Conservation (phyloP, 345 rosid species). For the Heritiera littoralis region DNA sequence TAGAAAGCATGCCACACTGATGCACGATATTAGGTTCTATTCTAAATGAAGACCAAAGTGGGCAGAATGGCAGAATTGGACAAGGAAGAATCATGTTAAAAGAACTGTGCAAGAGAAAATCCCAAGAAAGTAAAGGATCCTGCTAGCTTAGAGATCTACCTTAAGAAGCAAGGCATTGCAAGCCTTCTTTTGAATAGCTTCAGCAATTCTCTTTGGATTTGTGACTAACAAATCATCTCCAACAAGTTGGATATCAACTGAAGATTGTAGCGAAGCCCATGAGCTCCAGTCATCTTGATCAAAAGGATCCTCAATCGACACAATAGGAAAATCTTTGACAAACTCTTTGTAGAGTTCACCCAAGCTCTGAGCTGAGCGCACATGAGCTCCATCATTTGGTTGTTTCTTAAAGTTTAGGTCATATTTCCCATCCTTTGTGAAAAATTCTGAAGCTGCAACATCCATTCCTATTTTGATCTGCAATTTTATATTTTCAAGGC, state of each 20-base stretch:
- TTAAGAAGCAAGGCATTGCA: conserved; percentile 91
- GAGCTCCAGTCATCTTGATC: conserved; percentile 99
- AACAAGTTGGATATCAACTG: conserved; percentile 85
- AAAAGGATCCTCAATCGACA: conserved; percentile 97
- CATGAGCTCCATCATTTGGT: conserved; percentile 86
- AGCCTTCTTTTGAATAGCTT: conserved; percentile 85
- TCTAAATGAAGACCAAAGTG: conserved; percentile 9
- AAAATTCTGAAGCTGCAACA: conserved; percentile 97
- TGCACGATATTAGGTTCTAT: background rate
- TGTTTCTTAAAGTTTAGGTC: conserved; percentile 96
- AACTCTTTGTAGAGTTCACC: conserved; percentile 83
- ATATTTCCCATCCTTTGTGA: conserved; percentile 76
- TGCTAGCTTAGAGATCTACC: conserved; percentile 39
- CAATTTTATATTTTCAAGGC: conserved; percentile 16
- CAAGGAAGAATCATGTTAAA: background rate
- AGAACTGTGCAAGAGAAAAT: background rate
- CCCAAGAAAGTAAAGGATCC: background rate
- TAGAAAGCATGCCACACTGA: background rate
- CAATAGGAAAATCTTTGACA: conserved; percentile 85
- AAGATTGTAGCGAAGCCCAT: conserved; percentile 84
- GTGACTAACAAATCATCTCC: conserved; percentile 98
- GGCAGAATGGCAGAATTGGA: background rate
- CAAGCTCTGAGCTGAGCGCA: conserved; percentile 75
- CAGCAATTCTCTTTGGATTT: conserved; percentile 90
- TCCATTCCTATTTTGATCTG: conserved; percentile 99